Percentiles rank a stretch among this genome's conserved stretches.
These are phyloP conservation scores for Haplosporangium sp. DNA, from an alignment of 371 early-diverging fungal genomes.

Conservation along the genomic window DNA sequence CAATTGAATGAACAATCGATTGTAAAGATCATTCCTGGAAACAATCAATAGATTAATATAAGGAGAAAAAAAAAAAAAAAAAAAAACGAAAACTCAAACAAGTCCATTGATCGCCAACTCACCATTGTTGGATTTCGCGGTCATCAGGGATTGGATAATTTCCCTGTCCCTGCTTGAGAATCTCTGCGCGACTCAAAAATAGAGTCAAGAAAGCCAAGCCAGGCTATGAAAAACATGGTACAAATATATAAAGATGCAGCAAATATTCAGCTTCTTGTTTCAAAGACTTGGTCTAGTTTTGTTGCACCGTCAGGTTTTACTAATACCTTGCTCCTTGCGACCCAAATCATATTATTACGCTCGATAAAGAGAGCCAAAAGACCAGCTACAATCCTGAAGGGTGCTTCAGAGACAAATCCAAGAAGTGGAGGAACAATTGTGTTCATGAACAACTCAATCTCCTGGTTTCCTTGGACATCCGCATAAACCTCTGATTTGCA, in stretches of 20 bases:
- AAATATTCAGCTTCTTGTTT: too few species aligned
- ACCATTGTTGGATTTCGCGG: conserved; percentile 73
- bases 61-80: too few species aligned
- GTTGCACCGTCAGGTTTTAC: background rate
- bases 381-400: conserved; percentile 82
- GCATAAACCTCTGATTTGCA: conserved; percentile 76
- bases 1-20: conserved; percentile 79
- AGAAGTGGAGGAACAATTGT: conserved; percentile 86
- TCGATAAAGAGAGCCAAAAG: conserved; percentile 85
- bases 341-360: conserved; percentile 85
- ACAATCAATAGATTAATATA: conserved; percentile 50
- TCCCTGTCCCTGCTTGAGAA: conserved; percentile 82
- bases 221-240: conserved; percentile 44
- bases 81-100: background rate
- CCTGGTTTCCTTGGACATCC: conserved; percentile 62
- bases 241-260: background rate
- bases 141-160: conserved; percentile 67
- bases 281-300: too few species aligned
- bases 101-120: background rate
- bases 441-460: conserved; percentile 88
- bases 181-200: conserved; percentile 90
- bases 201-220: conserved; percentile 92
- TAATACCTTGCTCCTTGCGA: conserved; percentile 76
- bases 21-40: conserved; percentile 70
- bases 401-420: conserved; percentile 83